Percentiles rank a stretch among this genome's conserved stretches.
phyloP scores from a whole-genome alignment of 2,329 filamentous ascomycete genomes.

The Fusarium compactum region DNA sequence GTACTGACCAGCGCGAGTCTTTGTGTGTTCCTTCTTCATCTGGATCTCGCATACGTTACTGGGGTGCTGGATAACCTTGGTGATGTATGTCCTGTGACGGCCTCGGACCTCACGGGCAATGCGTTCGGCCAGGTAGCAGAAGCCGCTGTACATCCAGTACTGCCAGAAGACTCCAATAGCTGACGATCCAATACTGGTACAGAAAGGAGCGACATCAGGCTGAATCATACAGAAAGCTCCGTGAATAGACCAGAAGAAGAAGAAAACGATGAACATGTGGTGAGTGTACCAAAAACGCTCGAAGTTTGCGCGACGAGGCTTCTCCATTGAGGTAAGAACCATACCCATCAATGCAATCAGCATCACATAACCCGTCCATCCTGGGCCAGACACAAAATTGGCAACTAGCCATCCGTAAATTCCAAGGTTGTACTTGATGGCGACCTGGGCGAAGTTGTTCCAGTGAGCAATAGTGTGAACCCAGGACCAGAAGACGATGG shows the following conservation, averaged over 20 bases:
- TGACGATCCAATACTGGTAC: slow-evolving; percentile 73
- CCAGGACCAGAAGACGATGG: slow-evolving; percentile 89
- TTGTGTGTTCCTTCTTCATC: slow-evolving; percentile 90
- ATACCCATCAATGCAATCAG: slow-evolving; percentile 82
- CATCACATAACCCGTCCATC: slow-evolving; percentile 91
- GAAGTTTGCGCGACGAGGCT: slow-evolving; percentile 82
- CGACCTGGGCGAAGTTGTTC: slow-evolving; percentile 85
- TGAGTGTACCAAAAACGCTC: slow-evolving; percentile 93
- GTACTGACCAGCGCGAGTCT: slow-evolving; percentile 85
- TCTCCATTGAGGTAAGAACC: slow-evolving; percentile 81
- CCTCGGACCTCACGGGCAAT: slow-evolving; percentile 83
- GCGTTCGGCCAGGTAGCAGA: slow-evolving; percentile 83
- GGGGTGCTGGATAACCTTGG: slow-evolving; percentile 89
- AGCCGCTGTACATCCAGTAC: slow-evolving; percentile 89
- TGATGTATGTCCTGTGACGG: slow-evolving; percentile 85
- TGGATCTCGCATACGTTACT: slow-evolving; percentile 92
- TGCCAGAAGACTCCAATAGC: slow-evolving; percentile 87
- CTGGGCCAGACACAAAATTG: slow-evolving; percentile 83
- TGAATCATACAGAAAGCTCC: slow-evolving; percentile 93
- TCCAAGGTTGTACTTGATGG: slow-evolving; percentile 79
- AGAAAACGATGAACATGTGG: slow-evolving; percentile 89
- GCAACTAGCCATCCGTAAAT: slow-evolving; percentile 82
- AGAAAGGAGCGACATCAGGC: slow-evolving; percentile 83
- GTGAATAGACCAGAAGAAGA: slow-evolving; percentile 91
- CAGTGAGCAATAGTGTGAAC: slow-evolving; percentile 88